Conservation (phyloP, 306 rosid species). For the Cicer cuneatum region DNA sequence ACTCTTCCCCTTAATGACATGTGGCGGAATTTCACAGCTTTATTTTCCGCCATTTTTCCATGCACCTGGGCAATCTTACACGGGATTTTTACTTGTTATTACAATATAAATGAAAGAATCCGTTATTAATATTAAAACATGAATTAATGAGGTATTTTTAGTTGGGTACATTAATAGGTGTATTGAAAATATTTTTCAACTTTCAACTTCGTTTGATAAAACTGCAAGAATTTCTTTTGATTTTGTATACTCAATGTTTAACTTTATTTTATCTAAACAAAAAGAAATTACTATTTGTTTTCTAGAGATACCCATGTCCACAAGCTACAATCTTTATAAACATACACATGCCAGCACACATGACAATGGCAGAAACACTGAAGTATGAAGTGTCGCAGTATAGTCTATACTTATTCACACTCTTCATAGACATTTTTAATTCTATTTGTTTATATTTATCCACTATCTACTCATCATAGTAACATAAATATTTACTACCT, state of each 20-base stretch:
- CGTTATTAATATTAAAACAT: background rate
- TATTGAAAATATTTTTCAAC: background rate
- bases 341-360: background rate
- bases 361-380: background rate
- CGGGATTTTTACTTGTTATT: background rate
- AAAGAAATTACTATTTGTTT: slow-evolving; percentile 1
- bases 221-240: background rate
- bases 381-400: background rate
- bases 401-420: background rate
- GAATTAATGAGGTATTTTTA: background rate
- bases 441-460: slow-evolving; percentile 4
- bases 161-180: background rate
- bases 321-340: background rate
- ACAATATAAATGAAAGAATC: background rate
- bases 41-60: too few species aligned
- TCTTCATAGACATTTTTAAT: background rate
- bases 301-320: background rate
- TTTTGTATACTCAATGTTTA: background rate
- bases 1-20: too few species aligned
- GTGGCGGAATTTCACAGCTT: too few species aligned
- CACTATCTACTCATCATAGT: slow-evolving; percentile 28
- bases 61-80: too few species aligned
- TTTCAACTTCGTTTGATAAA: background rate
- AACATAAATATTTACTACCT: slow-evolving; percentile 13
- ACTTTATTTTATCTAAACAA: background rate